phyloP scores from a whole-genome alignment of 2,329 filamentous ascomycete species.

The Fusarium sp. region DNA sequence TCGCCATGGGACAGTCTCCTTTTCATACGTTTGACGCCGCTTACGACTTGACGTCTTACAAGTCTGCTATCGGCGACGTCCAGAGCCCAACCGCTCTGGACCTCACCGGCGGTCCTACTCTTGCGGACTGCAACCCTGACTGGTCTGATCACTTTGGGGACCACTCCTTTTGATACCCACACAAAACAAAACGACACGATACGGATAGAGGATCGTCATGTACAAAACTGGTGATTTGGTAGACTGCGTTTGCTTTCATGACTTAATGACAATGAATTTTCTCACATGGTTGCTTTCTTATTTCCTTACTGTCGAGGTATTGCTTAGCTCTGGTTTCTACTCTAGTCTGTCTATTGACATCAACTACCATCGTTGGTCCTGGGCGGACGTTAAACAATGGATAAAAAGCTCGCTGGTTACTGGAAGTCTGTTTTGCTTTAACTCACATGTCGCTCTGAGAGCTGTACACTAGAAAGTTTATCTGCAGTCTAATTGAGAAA shows the following conservation, averaged over 20 bases:
- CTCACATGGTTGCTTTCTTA: constrained; percentile 12
- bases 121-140: constrained; percentile 47
- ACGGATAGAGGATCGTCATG: constrained; percentile 44
- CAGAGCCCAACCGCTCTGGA: constrained; percentile 48
- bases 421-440: constrained; percentile 9
- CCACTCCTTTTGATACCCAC: constrained; percentile 51
- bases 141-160: constrained; percentile 52
- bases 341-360: constrained; percentile 1
- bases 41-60: constrained; percentile 56
- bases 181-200: constrained; percentile 22
- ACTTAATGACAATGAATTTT: constrained; percentile 48
- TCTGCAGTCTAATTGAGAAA: constrained; percentile 11
- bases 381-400: constrained; percentile 1
- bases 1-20: constrained; percentile 51
- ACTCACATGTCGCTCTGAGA: constrained; percentile 13
- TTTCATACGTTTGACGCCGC: constrained; percentile 58
- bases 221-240: constrained; percentile 45
- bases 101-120: constrained; percentile 41
- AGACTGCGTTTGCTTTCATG: constrained; percentile 47
- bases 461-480: constrained; percentile 27
- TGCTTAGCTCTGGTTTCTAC: constrained; percentile 15
- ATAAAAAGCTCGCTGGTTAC: constrained; percentile 11
- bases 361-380: neutral
- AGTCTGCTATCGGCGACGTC: constrained; percentile 46
- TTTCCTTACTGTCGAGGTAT: constrained; percentile 13